Base-by-base conservation (phyloP, 768 basidiomycete species). In the Collybia sordida region DNA sequence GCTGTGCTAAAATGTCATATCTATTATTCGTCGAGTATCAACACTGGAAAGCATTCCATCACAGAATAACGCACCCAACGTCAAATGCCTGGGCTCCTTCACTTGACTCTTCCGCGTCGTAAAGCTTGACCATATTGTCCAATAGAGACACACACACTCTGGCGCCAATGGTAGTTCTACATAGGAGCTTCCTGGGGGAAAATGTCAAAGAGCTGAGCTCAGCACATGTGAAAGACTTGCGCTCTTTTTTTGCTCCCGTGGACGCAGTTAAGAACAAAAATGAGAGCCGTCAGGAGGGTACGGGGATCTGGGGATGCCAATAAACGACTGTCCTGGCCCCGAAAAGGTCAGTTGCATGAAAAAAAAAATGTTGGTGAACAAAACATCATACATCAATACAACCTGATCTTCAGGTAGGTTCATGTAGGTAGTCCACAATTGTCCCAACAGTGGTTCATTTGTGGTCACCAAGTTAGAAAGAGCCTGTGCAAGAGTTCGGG, bases 391-490 rank as follows among this genome's bases (percentile, higher is more conserved):
- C 93, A 88, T 78, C 49, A 96, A 68, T 8, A 96, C 73, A 41
- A 82, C 79, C 62, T 86, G 77, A 53, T 89, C 84, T 59, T 91
- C 90, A 1, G 86, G 79, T 3, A 88, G 72, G 46, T 73, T 75
- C 62, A 91, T 69, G 57, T 86, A 86, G 1, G 69, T 74, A 28
- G 74, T 73, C 89, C 87, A 92, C 25, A 88, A 66, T 18, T 63
- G 72, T n/a, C 72, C 63, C 53, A 79, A 73, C 39, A 86, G 74
- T 6, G 53, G 57, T 36, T 85, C 79, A 52, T 93, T 90, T 6
- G 78, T 77, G 2, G 94, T 92, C 25, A 95, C 78, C 19, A 93
- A 73, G 64, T 97, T 97, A 17, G 92, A 89, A 23, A 96, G 74
- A 3, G 88, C 71, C 64, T 97, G 93, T 2, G 85, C 74, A 23